Evolutionary conservation across 208 protist species (phyloP), one percentile per base, ranked within the genome.

Genomic region (Trypanosoma melophagium): DNA sequence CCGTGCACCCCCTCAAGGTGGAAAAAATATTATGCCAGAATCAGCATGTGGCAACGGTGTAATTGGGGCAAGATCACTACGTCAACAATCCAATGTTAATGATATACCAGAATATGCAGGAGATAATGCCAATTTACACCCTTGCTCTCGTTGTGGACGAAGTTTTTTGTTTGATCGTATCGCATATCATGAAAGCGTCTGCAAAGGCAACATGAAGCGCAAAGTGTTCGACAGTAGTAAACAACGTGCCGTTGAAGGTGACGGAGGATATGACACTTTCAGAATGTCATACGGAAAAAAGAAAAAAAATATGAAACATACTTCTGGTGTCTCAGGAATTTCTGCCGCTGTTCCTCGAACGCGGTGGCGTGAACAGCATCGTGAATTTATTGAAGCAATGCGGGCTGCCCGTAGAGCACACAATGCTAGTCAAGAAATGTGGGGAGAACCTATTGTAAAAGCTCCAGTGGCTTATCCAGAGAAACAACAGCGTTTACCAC

Each of bases 181-280:
- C 35, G 60, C 73, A 14, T 95, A 96, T 69, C 94, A 97, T 79
- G 92, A 97, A 62, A 92, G 86, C 54, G 87, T 94, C 17, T 97
- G 94, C 79, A 87, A 89, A 28, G 86, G 82, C 2, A 67, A 87
- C 63, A 45, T 72, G 49, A 89, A 93, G 58, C 87, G 90, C 31
- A 76, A 68, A 35, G 75, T 86, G 12, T 97, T 96, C 75, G 76
- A 95, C 59, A 92, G 83, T 59, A 77, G 74, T 60, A 87, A 80
- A 62, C 85, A 96, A 70, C 90, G 93, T 35, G 64, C 71, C 10
- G 69, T 74, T 42, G 79, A 77, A 7, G 78, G 70, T 12, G 79
- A 41, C 0, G 57, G 73, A n/a, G 70, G 63, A 45, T 53, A 66
- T 51, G 57, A 75, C 58, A 60, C 28, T 49, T 79, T 71, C 70